Evolutionary conservation across 2,329 filamentous ascomycete species (phyloP).

Genomic region (Fusarium chaquense): DNA sequence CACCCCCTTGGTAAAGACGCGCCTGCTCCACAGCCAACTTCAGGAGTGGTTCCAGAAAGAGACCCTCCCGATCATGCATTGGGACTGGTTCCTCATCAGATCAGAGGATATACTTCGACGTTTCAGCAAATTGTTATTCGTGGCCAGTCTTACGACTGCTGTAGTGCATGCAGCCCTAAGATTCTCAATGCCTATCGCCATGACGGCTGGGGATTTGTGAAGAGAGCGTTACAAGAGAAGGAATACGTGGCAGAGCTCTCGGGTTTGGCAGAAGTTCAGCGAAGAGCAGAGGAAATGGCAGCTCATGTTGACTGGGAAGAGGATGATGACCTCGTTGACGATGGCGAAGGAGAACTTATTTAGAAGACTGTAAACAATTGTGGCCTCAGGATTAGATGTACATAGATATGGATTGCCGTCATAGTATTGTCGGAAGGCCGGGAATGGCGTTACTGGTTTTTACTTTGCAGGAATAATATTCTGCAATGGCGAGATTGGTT

Average conservation of each 20-base stretch:
- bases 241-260: conserved; percentile 84
- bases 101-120: conserved; percentile 80
- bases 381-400: neutral
- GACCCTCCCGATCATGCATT: conserved; percentile 71
- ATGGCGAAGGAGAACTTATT: conserved; percentile 33
- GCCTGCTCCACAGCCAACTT: conserved; percentile 63
- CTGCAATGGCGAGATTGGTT: neutral
- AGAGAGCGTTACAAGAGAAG: conserved; percentile 77
- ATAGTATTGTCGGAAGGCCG: conserved; percentile 3
- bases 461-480: neutral
- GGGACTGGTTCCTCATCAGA: conserved; percentile 81
- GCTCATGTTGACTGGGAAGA: conserved; percentile 72
- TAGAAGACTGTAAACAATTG: conserved; percentile 5
- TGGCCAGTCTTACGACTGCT: conserved; percentile 82
- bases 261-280: conserved; percentile 78
- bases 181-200: conserved; percentile 75
- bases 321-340: conserved; percentile 59
- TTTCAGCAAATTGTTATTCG: conserved; percentile 81
- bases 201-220: conserved; percentile 82
- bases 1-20: conserved; percentile 79
- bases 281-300: conserved; percentile 64
- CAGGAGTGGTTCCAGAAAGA: conserved; percentile 61
- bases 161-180: conserved; percentile 80
- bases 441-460: conserved; percentile 24
- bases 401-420: conserved; percentile 18